These are phyloP conservation scores for Magnusiomyces ingens DNA, from an alignment of 1,139 yeast genomes.

Conservation along the genomic window DNA sequence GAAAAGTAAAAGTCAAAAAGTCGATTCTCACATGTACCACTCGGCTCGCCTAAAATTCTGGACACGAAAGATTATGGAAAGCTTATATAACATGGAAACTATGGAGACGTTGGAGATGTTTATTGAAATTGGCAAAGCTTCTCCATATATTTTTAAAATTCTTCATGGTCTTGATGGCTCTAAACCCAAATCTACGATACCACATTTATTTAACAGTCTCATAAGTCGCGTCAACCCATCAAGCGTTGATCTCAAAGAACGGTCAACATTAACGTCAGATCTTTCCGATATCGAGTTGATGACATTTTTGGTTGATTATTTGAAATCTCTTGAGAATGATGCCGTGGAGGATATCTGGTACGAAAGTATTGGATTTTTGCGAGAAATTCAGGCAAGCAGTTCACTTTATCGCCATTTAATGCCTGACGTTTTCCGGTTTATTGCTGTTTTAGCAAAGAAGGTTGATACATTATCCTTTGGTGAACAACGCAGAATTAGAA, in stretches of 20 bases:
- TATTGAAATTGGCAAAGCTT: conserved; percentile 34
- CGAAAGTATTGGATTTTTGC: conserved; percentile 50
- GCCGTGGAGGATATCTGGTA: conserved; percentile 71
- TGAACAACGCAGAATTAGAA: conserved; percentile 51
- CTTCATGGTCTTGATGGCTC: conserved; percentile 81
- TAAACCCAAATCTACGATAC: conserved; percentile 67
- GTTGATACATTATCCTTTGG: conserved; percentile 53
- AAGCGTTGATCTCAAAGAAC: conserved; percentile 28
- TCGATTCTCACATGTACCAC: conserved; percentile 48
- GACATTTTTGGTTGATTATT: conserved; percentile 51
- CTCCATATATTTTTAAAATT: conserved; percentile 42
- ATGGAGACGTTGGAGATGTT: conserved; percentile 65
- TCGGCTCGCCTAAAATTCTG: conserved; percentile 67
- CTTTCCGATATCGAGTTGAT: conserved; percentile 41
- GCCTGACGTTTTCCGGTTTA: conserved; percentile 47
- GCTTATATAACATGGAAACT: conserved; percentile 64
- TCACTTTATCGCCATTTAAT: conserved; percentile 44
- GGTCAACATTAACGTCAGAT: conserved; percentile 42
- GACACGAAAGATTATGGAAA: conserved; percentile 60
- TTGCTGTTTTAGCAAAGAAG: conserved; percentile 49
- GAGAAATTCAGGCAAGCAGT: conserved; percentile 47
- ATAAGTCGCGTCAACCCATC: conserved; percentile 39
- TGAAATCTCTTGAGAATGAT: conserved; percentile 62
- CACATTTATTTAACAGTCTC: conserved; percentile 55
- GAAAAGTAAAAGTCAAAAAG: conserved; percentile 24